A percentile compares a stretch with the other conserved stretches of the same genome.
These are phyloP conservation scores for Hyaloscypha hepaticicola DNA, from an alignment of 495 filamentous ascomycete genomes.

Conservation along the genomic window DNA sequence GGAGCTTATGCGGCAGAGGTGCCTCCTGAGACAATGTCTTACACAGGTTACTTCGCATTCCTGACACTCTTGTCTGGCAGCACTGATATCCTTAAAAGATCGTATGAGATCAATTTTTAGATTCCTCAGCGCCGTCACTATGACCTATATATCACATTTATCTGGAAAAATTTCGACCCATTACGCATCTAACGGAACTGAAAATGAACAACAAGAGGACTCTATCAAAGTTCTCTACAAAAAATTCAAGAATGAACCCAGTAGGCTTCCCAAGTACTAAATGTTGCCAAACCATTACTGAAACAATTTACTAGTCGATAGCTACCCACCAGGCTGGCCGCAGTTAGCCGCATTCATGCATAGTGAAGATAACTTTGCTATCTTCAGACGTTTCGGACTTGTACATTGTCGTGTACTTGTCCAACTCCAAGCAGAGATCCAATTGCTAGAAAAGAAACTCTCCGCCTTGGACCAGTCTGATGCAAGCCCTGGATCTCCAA, in stretches of 20 bases:
- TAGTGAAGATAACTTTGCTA: not conserved
- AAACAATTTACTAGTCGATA: constrained; percentile 5
- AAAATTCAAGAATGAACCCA: constrained; percentile 2
- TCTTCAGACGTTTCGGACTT: not conserved
- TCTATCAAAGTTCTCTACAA: not conserved
- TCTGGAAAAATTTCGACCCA: not conserved
- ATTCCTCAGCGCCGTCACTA: not conserved
- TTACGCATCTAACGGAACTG: not conserved
- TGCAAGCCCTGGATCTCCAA: not conserved
- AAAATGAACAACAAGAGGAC: not conserved
- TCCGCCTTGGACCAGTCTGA: not conserved
- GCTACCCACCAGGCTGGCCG: constrained; percentile 7
- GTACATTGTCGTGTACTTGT: not conserved
- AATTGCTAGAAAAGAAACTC: constrained; percentile 10
- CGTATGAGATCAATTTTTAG: constrained; percentile 1
- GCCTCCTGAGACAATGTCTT: constrained; percentile 1
- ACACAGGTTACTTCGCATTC: constrained; percentile 8
- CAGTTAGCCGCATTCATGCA: not conserved
- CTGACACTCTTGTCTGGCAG: not conserved
- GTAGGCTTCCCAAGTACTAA: not conserved
- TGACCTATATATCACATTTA: constrained; percentile 3
- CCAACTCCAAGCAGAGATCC: constrained; percentile 9
- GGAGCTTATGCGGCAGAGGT: not conserved
- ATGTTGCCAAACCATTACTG: not conserved
- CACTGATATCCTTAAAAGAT: not conserved